Conservation (phyloP, 192 early-diverging fungal species). For the Phycomyces blakesleeanus region DNA sequence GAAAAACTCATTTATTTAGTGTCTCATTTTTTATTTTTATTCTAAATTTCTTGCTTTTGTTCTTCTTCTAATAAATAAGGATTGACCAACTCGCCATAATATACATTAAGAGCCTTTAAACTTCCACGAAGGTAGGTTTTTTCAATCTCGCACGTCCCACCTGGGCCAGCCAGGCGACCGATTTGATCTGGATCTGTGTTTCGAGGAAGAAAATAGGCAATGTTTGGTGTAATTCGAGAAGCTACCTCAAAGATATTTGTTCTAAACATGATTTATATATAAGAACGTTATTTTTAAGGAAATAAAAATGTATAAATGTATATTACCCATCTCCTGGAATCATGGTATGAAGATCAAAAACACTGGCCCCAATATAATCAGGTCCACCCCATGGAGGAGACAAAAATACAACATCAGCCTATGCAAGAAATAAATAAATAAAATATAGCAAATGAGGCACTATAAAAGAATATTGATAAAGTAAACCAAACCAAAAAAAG, state of each 20-base stretch:
- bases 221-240: constrained; percentile 63
- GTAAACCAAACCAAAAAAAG: no score
- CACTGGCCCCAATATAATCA: constrained; percentile 55
- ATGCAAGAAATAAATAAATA: constrained; percentile 12
- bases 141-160: constrained; percentile 75
- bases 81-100: constrained; percentile 72
- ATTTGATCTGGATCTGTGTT: constrained; percentile 73
- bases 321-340: constrained; percentile 70
- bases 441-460: background rate
- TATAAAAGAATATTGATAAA: constrained; percentile 15
- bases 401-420: constrained; percentile 88
- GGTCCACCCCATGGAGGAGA: constrained; percentile 97
- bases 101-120: constrained; percentile 68
- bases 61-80: background rate
- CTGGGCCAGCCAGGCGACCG: constrained; percentile 49
- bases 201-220: constrained; percentile 84
- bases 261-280: background rate
- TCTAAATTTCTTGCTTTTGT: background rate
- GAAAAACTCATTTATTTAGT: no score
- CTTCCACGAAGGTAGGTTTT: constrained; percentile 63
- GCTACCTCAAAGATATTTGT: constrained; percentile 55
- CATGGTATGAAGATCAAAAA: constrained; percentile 69
- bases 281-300: background rate
- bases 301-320: constrained; percentile 8
- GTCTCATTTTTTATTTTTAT: no score